A percentile compares a stretch with the other conserved stretches of the same genome.
These are phyloP conservation scores for Ganoderma boninense DNA, from an alignment of 1,284 basidiomycete genomes.

Conservation along the genomic window DNA sequence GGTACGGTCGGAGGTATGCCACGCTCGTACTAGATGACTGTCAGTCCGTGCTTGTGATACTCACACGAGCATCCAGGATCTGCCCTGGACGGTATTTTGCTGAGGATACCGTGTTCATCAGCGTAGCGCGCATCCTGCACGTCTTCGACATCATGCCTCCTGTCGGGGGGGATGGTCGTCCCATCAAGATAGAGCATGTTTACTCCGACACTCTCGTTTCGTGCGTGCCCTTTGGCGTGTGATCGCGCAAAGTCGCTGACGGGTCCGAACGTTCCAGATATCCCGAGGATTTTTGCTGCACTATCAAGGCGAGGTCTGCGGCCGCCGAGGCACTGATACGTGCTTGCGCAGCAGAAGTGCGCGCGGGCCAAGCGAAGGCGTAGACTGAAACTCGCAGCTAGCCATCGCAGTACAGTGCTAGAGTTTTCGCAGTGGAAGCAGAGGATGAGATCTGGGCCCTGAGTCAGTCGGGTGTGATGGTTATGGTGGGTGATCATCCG, in stretches of 20 bases:
- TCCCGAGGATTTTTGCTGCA: conserved; percentile 14
- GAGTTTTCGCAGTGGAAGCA: too few relatives aligned
- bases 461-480: background rate
- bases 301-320: conserved; percentile 10
- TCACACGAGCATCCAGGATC: conserved; percentile 7
- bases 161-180: conserved; percentile 9
- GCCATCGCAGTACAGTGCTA: background rate
- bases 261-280: background rate
- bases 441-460: background rate
- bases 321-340: conserved; percentile 1
- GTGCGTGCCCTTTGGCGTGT: background rate
- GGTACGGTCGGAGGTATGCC: conserved; percentile 23
- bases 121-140: conserved; percentile 13
- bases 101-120: conserved; percentile 16
- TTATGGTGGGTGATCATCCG: background rate
- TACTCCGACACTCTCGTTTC: conserved; percentile 7
- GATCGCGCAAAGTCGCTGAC: background rate
- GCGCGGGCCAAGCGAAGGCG: background rate
- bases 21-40: too few relatives aligned
- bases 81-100: conserved; percentile 27
- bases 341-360: background rate
- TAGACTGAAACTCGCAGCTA: background rate
- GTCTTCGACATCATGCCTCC: conserved; percentile 19
- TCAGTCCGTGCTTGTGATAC: background rate
- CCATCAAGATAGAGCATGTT: conserved; percentile 5